Evolutionary conservation across 345 rosid species (phyloP).

Genomic region (Hibiscus tridactylites): DNA sequence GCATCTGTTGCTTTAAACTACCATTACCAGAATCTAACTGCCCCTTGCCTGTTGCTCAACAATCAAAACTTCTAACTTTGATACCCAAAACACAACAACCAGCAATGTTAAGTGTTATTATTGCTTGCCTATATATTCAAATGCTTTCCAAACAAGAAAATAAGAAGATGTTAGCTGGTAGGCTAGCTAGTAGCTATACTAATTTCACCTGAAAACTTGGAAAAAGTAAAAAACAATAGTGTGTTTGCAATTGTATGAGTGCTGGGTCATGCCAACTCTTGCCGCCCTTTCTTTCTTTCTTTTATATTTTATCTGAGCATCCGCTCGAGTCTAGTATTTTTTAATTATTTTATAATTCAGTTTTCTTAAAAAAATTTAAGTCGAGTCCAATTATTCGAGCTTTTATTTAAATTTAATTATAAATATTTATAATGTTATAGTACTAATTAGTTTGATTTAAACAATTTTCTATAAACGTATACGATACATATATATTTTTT

Average conservation of each 20-base stretch:
- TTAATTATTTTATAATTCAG: too few relatives aligned
- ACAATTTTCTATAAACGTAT: too few relatives aligned
- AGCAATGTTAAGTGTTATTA: neutral
- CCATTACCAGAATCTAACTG: slow-evolving; percentile 7
- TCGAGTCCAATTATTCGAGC: too few relatives aligned
- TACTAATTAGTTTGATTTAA: too few relatives aligned
- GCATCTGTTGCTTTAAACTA: neutral
- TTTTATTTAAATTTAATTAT: too few relatives aligned
- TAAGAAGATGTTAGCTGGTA: neutral
- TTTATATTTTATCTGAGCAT: too few relatives aligned
- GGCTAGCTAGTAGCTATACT: neutral
- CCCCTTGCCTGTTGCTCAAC: neutral
- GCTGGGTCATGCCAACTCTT: neutral
- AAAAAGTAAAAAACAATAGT: neutral
- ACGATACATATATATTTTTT: too few relatives aligned
- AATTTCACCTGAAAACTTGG: neutral
- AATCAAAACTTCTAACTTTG: neutral
- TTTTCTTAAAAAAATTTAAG: too few relatives aligned
- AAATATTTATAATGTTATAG: too few relatives aligned
- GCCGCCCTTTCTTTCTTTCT: neutral
- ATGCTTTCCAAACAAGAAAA: neutral
- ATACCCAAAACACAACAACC: slow-evolving; percentile 7
- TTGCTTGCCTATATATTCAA: neutral
- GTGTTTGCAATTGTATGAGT: neutral
- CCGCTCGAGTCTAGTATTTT: too few relatives aligned